A percentile compares a stretch with the other conserved stretches of the same genome.
These are phyloP conservation scores for Parastagonospora avenae DNA, from an alignment of 2,329 filamentous ascomycete species.

Conservation along the genomic window DNA sequence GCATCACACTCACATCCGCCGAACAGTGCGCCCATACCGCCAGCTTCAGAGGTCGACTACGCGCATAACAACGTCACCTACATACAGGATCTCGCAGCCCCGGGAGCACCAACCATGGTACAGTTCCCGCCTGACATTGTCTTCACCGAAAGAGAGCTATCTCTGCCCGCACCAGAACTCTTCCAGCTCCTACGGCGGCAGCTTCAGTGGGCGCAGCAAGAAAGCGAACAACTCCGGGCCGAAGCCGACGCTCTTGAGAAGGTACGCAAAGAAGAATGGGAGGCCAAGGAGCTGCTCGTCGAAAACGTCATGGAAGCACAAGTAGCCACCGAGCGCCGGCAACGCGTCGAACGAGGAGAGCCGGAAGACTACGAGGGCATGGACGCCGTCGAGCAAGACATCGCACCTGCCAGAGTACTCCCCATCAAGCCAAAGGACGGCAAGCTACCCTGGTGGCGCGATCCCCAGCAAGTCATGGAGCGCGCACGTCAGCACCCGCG, in stretches of 20 bases:
- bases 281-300: slow-evolving; percentile 78
- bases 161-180: slow-evolving; percentile 68
- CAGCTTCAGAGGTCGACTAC: slow-evolving; percentile 45
- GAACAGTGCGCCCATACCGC: slow-evolving; percentile 26
- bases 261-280: slow-evolving; percentile 73
- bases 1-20: slow-evolving; percentile 34
- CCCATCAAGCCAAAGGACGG: slow-evolving; percentile 27
- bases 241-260: slow-evolving; percentile 72
- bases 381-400: slow-evolving; percentile 46
- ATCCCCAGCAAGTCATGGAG: slow-evolving; percentile 22
- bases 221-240: slow-evolving; percentile 65
- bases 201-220: slow-evolving; percentile 72
- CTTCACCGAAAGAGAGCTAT: slow-evolving; percentile 69
- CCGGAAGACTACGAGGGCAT: slow-evolving; percentile 35
- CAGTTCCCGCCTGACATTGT: slow-evolving; percentile 62
- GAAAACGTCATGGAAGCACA: slow-evolving; percentile 75
- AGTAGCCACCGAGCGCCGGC: slow-evolving; percentile 52
- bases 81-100: slow-evolving; percentile 63
- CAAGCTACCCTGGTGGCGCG: slow-evolving; percentile 43
- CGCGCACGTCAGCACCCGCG: slow-evolving; percentile 7
- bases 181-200: slow-evolving; percentile 68
- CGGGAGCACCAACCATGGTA: slow-evolving; percentile 59
- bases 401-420: slow-evolving; percentile 39
- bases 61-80: slow-evolving; percentile 64
- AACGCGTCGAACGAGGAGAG: slow-evolving; percentile 41